phyloP scores from a whole-genome alignment of 1,284 basidiomycete species.

The Marasmius tenuissimus region DNA sequence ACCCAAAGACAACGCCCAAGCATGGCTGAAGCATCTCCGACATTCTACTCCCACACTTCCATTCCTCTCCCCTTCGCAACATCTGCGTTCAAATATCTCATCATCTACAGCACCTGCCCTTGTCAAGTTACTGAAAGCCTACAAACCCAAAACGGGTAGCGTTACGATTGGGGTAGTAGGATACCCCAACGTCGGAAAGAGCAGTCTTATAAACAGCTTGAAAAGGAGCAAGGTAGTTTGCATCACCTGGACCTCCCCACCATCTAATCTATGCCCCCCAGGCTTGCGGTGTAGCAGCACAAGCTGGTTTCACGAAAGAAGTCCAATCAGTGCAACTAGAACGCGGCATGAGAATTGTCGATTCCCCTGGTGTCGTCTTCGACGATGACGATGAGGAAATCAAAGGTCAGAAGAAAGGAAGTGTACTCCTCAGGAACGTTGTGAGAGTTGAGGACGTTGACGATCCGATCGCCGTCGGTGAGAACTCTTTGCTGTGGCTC shows the following conservation, averaged over 20 bases:
- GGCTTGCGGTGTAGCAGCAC: constrained; percentile 91
- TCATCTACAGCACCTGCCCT: constrained; percentile 80
- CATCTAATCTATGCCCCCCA: constrained; percentile 37
- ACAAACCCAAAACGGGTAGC: constrained; percentile 74
- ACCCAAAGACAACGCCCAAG: constrained; percentile 84
- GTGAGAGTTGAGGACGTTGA: constrained; percentile 91
- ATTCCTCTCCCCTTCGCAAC: constrained; percentile 89
- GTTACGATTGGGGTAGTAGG: constrained; percentile 94
- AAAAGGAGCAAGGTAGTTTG: constrained; percentile 79
- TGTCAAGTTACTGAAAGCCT: constrained; percentile 89
- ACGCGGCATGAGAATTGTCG: constrained; percentile 88
- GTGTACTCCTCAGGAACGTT: constrained; percentile 87
- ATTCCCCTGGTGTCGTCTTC: constrained; percentile 89
- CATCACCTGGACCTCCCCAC: constrained; percentile 39
- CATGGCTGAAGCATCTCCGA: constrained; percentile 88
- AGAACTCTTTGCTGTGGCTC: constrained; percentile 24
- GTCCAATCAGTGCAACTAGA: constrained; percentile 94
- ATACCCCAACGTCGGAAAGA: constrained; percentile 98
- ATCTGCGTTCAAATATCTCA: constrained; percentile 81
- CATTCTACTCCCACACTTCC: constrained; percentile 93
- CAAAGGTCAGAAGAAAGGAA: constrained; percentile 57
- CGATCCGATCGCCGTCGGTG: constrained; percentile 88
- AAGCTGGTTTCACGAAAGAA: constrained; percentile 93
- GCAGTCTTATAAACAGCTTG: constrained; percentile 92
- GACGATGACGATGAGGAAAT: constrained; percentile 64